These are phyloP conservation scores for Tricholoma furcatifolium DNA, from an alignment of 768 basidiomycete genomes.

Conservation along the genomic window DNA sequence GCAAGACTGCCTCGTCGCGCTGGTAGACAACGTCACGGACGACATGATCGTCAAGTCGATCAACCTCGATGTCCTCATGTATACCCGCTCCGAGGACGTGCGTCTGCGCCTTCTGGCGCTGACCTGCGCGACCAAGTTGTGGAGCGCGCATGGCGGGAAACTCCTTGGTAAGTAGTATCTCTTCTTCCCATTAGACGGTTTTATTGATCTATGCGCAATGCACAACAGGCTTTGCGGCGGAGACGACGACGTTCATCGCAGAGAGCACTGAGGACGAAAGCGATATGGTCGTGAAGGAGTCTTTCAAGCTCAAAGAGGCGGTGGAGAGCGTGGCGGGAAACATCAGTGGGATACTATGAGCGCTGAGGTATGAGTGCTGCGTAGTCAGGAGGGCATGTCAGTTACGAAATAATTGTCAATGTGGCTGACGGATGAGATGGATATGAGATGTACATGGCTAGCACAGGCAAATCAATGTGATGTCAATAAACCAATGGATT, in stretches of 20 bases:
- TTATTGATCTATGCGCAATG: not conserved
- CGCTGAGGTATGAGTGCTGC: too few relatives aligned
- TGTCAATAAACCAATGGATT: too few relatives aligned
- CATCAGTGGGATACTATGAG: conserved; percentile 42
- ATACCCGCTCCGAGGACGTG: conserved; percentile 82
- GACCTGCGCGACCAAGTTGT: conserved; percentile 64
- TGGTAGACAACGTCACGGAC: conserved; percentile 51
- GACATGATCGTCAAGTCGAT: conserved; percentile 74
- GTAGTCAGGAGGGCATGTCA: too few relatives aligned
- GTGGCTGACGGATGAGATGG: too few relatives aligned
- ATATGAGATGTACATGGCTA: too few relatives aligned
- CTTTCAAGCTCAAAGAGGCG: conserved; percentile 64
- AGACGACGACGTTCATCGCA: conserved; percentile 83
- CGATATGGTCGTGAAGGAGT: conserved; percentile 72
- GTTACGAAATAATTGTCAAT: too few relatives aligned
- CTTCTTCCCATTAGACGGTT: not conserved
- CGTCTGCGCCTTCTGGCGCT: conserved; percentile 71
- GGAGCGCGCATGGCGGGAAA: conserved; percentile 75
- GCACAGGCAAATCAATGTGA: too few relatives aligned
- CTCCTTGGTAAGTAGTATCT: conserved; percentile 54
- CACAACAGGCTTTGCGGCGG: conserved; percentile 65
- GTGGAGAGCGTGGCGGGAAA: conserved; percentile 74
- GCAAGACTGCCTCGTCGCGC: conserved; percentile 53
- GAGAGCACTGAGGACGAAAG: conserved; percentile 90
- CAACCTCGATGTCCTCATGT: conserved; percentile 84